A percentile compares a stretch with the other conserved stretches of the same genome.
phyloP scores from a whole-genome alignment of 1,139 yeast genomes.

The Petasospora rhodanensis region DNA sequence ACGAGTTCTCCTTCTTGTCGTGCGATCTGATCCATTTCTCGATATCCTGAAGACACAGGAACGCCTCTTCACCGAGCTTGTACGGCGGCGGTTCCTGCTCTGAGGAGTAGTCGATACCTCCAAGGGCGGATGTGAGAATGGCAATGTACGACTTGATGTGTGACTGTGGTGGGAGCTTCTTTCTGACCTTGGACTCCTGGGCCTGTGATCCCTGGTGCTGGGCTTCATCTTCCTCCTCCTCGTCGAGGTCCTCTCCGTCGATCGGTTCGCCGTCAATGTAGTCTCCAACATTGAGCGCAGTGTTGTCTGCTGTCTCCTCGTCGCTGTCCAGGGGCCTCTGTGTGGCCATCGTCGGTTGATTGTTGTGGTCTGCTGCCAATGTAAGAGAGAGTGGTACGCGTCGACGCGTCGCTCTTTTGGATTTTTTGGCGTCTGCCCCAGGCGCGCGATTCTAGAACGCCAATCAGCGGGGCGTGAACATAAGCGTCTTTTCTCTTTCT shows the following conservation, averaged over 20 bases:
- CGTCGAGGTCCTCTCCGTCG: slow-evolving; percentile 10
- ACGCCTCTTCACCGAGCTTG: slow-evolving; percentile 83
- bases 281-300: slow-evolving; percentile 5
- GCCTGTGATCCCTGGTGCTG: too few relatives aligned
- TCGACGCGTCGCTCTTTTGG: too few relatives aligned
- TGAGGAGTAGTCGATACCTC: slow-evolving; percentile 66
- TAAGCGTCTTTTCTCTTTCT: too few relatives aligned
- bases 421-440: too few relatives aligned
- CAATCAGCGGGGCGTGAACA: too few relatives aligned
- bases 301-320: too few relatives aligned
- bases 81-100: slow-evolving; percentile 49
- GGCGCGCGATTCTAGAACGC: too few relatives aligned
- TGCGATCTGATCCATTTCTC: slow-evolving; percentile 83
- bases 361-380: too few relatives aligned
- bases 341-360: too few relatives aligned
- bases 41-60: slow-evolving; percentile 65
- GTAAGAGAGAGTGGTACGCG: too few relatives aligned
- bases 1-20: slow-evolving; percentile 65
- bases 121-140: slow-evolving; percentile 72
- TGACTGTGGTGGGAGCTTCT: slow-evolving; percentile 10
- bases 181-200: neutral
- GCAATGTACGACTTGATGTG: slow-evolving; percentile 57
- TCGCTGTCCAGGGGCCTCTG: too few relatives aligned
- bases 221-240: slow-evolving; percentile 7
- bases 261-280: slow-evolving; percentile 14